A percentile compares a stretch with the other conserved stretches of the same genome.
Evolutionary conservation across 2,329 filamentous ascomycete genomes (phyloP).

Genomic region (Claviceps sp.): DNA sequence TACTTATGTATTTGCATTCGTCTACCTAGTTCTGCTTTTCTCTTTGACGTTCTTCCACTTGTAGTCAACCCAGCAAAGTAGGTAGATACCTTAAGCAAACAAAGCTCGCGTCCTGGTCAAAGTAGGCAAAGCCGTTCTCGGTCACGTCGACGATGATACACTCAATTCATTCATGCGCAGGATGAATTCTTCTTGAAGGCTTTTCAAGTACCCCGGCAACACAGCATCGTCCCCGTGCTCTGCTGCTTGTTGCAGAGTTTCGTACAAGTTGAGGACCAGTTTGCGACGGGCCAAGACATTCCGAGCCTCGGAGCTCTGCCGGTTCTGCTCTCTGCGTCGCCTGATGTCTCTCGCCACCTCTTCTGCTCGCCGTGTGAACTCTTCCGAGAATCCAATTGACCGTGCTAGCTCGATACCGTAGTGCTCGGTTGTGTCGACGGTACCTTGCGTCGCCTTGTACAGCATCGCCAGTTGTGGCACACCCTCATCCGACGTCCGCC

Average conservation of each 20-base stretch:
- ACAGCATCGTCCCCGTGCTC: conserved; percentile 48
- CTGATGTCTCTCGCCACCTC: conserved; percentile 50
- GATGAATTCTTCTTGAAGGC: conserved; percentile 58
- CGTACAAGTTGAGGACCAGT: conserved; percentile 57
- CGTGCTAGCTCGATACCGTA: conserved; percentile 79
- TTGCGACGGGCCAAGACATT: conserved; percentile 53
- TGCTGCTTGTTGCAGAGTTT: conserved; percentile 56
- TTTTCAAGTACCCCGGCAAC: conserved; percentile 27
- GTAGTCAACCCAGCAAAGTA: no score
- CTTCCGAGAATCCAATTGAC: conserved; percentile 56
- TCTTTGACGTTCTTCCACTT: no score
- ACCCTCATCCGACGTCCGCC: conserved; percentile 34
- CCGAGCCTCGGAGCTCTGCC: conserved; percentile 43
- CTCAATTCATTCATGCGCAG: conserved; percentile 56
- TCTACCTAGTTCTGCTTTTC: no score
- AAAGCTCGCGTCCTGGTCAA: neutral
- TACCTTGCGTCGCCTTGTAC: conserved; percentile 67
- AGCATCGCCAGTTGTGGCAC: conserved; percentile 64
- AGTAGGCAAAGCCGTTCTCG: no score
- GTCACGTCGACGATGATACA: neutral
- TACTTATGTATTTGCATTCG: no score
- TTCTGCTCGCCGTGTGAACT: conserved; percentile 55
- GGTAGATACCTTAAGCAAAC: no score
- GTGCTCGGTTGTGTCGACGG: conserved; percentile 48
- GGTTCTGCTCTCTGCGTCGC: conserved; percentile 40